phyloP scores from a whole-genome alignment of 2,329 filamentous ascomycete genomes.

The Trematosphaeria pertusa region DNA sequence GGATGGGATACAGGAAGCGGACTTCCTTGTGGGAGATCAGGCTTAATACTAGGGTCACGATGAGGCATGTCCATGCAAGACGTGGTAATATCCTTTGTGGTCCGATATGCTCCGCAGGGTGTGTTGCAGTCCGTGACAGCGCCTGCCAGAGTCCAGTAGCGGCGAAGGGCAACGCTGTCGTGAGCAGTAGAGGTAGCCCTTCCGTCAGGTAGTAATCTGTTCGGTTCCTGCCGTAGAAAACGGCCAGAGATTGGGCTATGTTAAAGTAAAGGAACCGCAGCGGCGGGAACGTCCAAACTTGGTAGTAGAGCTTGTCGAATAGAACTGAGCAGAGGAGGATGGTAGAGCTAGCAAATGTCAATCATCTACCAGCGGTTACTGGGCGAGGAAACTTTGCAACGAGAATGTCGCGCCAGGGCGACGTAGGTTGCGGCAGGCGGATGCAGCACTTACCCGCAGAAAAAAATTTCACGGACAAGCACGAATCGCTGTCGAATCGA shows the following conservation, averaged over 20 bases:
- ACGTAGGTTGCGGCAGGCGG: constrained; percentile 19
- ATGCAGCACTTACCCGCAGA: constrained; percentile 61
- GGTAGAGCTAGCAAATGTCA: constrained; percentile 52
- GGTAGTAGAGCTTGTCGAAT: constrained; percentile 81
- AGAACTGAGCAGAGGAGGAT: constrained; percentile 69
- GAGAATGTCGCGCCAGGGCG: constrained; percentile 10
- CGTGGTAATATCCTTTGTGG: constrained; percentile 26
- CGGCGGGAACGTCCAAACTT: constrained; percentile 85
- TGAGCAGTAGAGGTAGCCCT: constrained; percentile 85
- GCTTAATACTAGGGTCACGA: constrained; percentile 72
- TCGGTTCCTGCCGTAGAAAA: constrained; percentile 91
- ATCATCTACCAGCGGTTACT: constrained; percentile 21
- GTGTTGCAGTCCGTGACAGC: constrained; percentile 14
- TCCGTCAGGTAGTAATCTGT: constrained; percentile 94
- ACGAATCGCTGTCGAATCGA: constrained; percentile 55
- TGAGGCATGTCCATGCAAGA: constrained; percentile 55
- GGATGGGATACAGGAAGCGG: constrained; percentile 91
- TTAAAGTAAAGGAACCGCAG: constrained; percentile 91
- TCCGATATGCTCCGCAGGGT: constrained; percentile 9
- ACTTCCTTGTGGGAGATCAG: constrained; percentile 94
- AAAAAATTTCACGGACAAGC: constrained; percentile 67
- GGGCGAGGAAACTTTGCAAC: constrained; percentile 14
- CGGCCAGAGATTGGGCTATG: constrained; percentile 81
- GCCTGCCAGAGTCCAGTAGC: constrained; percentile 66
- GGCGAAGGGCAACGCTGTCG: constrained; percentile 80